Evolutionary conservation across 2,329 filamentous ascomycete species (phyloP).

Genomic region (Monascus ruber): DNA sequence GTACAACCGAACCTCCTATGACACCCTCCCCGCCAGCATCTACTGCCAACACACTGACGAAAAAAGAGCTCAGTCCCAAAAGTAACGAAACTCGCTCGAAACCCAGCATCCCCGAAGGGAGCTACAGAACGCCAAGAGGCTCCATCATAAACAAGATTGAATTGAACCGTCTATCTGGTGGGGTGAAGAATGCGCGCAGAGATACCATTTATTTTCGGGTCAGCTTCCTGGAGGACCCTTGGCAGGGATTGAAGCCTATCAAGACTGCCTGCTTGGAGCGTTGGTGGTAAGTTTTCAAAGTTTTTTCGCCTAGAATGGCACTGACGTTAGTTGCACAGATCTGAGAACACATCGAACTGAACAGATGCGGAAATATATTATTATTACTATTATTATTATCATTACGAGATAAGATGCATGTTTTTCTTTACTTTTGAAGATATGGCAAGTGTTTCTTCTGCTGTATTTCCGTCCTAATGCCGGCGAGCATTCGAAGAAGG

Average conservation of each 20-base stretch:
- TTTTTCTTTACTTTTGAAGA: no score
- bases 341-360: no score
- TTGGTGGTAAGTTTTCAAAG: neutral
- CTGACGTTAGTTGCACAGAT: no score
- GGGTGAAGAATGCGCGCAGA: constrained; percentile 8
- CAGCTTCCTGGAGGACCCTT: constrained; percentile 13
- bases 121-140: constrained; percentile 6
- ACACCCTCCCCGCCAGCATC: neutral
- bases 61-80: neutral
- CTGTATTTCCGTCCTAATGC: no score
- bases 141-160: constrained; percentile 1
- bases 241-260: constrained; percentile 3
- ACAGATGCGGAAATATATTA: no score
- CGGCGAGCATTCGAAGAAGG: no score
- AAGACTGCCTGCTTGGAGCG: neutral
- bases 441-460: no score
- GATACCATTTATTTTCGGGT: constrained; percentile 14
- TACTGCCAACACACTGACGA: neutral
- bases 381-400: no score
- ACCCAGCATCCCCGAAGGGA: neutral
- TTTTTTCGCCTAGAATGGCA: no score
- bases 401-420: no score
- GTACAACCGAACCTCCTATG: neutral
- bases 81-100: neutral
- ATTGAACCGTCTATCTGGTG: constrained; percentile 1